Base-by-base conservation (phyloP, 208 protist species). In the Acanthamoeba castellanii region DNA sequence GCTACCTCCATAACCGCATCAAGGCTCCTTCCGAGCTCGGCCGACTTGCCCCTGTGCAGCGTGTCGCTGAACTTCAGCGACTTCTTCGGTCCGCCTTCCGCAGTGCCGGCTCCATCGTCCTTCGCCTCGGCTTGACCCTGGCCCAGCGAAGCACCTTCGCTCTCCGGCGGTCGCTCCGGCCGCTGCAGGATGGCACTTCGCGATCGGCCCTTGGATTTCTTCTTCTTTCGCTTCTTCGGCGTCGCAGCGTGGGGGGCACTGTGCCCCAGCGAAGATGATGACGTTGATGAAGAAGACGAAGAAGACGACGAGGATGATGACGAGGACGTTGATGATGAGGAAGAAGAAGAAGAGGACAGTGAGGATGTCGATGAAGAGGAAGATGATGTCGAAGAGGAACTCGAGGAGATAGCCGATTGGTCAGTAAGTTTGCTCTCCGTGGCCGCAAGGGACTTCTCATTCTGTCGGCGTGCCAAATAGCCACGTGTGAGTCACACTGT, bases 171-270 rank as follows among this genome's bases (percentile, higher is more conserved):
- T 55, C 27, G 25, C 27, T 61, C 78, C 47, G 52, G 82, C 50
- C 50, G 55, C 22, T 90, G 47, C 22, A 90, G 50, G 45, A 90
- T 90, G 59, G 52, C 84, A 50, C 84, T 90, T 3, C 84, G 50
- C 20, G 84, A 90, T 37, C 84, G 50, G 74, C 84, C 59, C n/a
- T 90, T 61, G 32, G 84, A 68, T 68, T 45, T 59, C 50, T 90
- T 78, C 37, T 93, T 93, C 61, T 93, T 93, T 8, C 50, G 34
- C 47, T 93, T 93, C 88, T 78, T 81, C 3, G 88, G 55, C 14
- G 74, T 82, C 18, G 74, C 37, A 3, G 52, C n/a, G 20, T 55
- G 42, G 8, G 82, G 27, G 1, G 82, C 55, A 42, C 82, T 89
- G 30, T 34, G 55, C 47, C 7, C 45, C 2, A 64, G 55, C 27